Percentiles rank a stretch among this genome's conserved stretches.
Conservation (phyloP, 2,329 filamentous ascomycete genomes). For the Diplodia intermedia region DNA sequence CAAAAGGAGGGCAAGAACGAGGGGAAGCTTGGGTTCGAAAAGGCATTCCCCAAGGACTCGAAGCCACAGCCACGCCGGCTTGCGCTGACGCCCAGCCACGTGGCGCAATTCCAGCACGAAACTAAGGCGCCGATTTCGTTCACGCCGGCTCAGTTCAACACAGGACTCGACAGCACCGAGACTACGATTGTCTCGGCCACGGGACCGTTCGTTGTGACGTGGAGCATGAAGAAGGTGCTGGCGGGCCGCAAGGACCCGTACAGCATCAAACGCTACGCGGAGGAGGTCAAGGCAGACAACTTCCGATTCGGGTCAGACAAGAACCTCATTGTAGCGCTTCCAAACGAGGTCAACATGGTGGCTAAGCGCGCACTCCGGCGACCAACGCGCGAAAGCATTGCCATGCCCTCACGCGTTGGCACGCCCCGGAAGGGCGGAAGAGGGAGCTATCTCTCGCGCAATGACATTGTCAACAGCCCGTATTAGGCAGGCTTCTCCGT, state of each 20-base stretch:
- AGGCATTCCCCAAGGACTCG: conserved; percentile 85
- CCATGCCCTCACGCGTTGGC: conserved; percentile 61
- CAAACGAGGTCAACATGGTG: conserved; percentile 98
- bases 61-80: conserved; percentile 94
- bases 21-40: conserved; percentile 97
- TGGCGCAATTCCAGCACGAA: conserved; percentile 97
- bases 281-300: conserved; percentile 97
- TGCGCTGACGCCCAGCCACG: conserved; percentile 85
- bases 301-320: conserved; percentile 98
- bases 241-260: conserved; percentile 84
- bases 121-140: conserved; percentile 86
- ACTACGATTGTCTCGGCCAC: conserved; percentile 97
- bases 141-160: conserved; percentile 93
- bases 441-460: conserved; percentile 75
- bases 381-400: conserved; percentile 93
- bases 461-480: conserved; percentile 82
- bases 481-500: conserved; percentile 50
- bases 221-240: conserved; percentile 91
- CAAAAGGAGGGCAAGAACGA: conserved; percentile 96
- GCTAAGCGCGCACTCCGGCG: conserved; percentile 82
- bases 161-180: conserved; percentile 78
- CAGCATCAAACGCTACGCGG: conserved; percentile 93
- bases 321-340: conserved; percentile 95
- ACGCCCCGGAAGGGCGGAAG: conserved; percentile 44
- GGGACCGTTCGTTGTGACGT: conserved; percentile 95